Evolutionary conservation across 108 stramenopile species (phyloP), one percentile per base, ranked within the genome.

Genomic region (Epithemia pelagica): DNA sequence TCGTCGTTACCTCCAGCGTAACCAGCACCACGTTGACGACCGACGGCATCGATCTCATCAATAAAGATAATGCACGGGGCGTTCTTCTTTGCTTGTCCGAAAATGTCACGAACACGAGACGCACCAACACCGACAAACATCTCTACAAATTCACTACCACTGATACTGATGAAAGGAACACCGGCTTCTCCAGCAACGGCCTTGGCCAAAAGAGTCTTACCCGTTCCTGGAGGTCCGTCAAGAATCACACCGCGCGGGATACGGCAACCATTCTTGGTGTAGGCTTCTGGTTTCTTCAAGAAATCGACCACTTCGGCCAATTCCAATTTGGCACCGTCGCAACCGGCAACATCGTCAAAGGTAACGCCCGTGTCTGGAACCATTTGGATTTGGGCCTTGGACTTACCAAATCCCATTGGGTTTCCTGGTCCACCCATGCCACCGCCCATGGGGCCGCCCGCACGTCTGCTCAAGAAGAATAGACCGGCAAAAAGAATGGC

Each of bases 41-140:
- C 97, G 29, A 96, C 89, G 32, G 94, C 96, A 77, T 97, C 98
- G 65, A 99, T 96, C 82, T 99, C 98, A 74, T 79, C 98, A 66
- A 99, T 89, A 78, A 99, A 99, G 62, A 99, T 92, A 63, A 99
- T 97, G 78, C 96, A 97, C 0, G 98, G 98, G 26, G 91, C 76
- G 52, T 93, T 87, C 74, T 90, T 90, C 82, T 95, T 95, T 28
- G 98, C 98, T 58, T 90, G 95, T 19, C 74, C 84, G 75, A 96
- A 99, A 37, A 99, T 82, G 53, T 96, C 96, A 59, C 98, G 83
- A 30, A 99, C 96, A 55, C 98, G 89, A 26, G 88, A 87, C 5
- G 97, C 97, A 65, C 97, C 97, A 33, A 98, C 96, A 65, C 97
- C 97, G 21, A 98, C 97, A 74, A 96, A 98, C 91, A 98, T 86